These are phyloP conservation scores for Teunomyces atbi DNA, from an alignment of 805 yeast genomes.

Conservation along the genomic window DNA sequence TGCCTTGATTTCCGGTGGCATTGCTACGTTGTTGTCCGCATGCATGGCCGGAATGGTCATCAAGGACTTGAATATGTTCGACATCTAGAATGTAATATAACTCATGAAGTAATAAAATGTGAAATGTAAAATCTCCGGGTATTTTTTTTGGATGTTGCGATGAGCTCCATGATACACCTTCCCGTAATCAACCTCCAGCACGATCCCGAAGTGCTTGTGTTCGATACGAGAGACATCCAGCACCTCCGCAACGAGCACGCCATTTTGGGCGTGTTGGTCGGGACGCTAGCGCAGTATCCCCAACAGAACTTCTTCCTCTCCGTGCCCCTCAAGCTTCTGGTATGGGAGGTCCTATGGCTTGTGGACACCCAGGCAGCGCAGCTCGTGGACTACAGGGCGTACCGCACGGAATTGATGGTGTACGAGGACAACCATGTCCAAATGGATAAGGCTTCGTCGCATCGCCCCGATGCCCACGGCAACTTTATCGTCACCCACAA, in stretches of 20 bases:
- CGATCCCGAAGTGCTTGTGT: conserved; percentile 48
- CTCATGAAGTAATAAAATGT: too few species aligned
- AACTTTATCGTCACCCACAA: conserved; percentile 8
- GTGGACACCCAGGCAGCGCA: conserved; percentile 41
- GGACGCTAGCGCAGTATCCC: conserved; percentile 86
- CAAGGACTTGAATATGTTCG: conserved; percentile 39
- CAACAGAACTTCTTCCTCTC: conserved; percentile 91
- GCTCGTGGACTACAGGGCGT: conserved; percentile 41
- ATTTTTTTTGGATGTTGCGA: too few species aligned
- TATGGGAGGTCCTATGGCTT: conserved; percentile 74
- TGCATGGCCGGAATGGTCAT: conserved; percentile 64
- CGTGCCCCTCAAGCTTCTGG: conserved; percentile 69
- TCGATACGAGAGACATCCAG: conserved; percentile 53
- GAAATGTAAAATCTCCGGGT: too few species aligned
- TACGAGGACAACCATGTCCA: background rate
- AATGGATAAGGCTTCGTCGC: background rate
- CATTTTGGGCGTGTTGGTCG: conserved; percentile 73
- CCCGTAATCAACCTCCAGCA: conserved; percentile 14
- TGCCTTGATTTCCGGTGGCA: conserved; percentile 51
- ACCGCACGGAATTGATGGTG: conserved; percentile 5
- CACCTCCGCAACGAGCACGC: conserved; percentile 54
- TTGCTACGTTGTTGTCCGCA: conserved; percentile 55
- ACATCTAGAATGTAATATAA: too few species aligned
- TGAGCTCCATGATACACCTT: conserved; percentile 12
- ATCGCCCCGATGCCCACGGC: background rate